Evolutionary conservation across 164 flowering plant species (phyloP).

Genomic region (Stephania cephalantha): DNA sequence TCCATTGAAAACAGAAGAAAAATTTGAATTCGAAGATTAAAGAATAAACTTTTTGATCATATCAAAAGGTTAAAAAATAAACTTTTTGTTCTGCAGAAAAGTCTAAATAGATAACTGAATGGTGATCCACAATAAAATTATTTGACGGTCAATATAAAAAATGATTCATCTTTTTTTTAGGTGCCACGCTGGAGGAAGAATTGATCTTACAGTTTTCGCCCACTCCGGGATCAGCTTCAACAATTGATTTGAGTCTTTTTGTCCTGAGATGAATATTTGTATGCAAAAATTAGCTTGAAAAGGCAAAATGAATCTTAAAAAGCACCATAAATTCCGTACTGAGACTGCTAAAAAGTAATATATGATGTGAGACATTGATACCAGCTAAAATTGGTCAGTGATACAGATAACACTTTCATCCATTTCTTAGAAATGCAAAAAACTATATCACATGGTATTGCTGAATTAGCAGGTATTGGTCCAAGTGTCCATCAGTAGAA

Average conservation of each 20-base stretch:
- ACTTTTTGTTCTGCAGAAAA: background rate
- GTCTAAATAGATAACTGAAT: background rate
- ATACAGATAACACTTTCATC: background rate
- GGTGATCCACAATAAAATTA: background rate
- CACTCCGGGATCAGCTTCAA: slow-evolving; percentile 62
- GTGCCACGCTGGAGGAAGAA: background rate
- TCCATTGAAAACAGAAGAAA: no score
- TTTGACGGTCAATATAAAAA: background rate
- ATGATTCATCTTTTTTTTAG: background rate
- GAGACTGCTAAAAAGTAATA: no score
- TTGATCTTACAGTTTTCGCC: slow-evolving; percentile 59
- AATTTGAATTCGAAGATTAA: no score
- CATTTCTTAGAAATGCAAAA: background rate
- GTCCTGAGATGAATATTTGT: slow-evolving; percentile 28
- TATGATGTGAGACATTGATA: background rate
- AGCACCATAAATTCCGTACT: no score
- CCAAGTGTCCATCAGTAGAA: background rate
- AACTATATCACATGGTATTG: background rate
- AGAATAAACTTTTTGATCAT: no score
- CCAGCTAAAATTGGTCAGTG: background rate
- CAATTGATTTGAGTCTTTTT: slow-evolving; percentile 47
- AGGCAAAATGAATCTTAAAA: background rate
- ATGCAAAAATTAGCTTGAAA: background rate
- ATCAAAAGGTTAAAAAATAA: no score
- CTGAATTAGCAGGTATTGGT: background rate